Evolutionary conservation across 2,329 filamentous ascomycete genomes (phyloP).

Genomic region (Aspergillus floridensis): DNA sequence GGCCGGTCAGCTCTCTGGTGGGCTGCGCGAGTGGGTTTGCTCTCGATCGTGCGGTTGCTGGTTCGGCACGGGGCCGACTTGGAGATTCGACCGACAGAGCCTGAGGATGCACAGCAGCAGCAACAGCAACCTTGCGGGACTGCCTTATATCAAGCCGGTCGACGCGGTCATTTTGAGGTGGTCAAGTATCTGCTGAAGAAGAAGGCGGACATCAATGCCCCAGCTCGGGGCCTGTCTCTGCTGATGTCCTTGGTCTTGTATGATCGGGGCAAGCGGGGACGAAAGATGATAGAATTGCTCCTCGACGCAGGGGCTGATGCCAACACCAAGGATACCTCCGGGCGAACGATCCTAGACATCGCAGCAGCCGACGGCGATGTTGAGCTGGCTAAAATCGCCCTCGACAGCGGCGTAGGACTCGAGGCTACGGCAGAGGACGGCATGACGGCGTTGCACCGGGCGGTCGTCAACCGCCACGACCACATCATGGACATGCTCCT

Average conservation of each 20-base stretch:
- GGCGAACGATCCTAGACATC: constrained; percentile 22
- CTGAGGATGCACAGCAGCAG: constrained; percentile 3
- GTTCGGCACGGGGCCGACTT: constrained; percentile 18
- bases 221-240: constrained; percentile 19
- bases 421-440: constrained; percentile 18
- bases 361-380: constrained; percentile 18
- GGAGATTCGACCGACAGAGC: constrained; percentile 12
- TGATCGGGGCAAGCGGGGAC: constrained; percentile 18
- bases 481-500: constrained; percentile 26
- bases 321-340: constrained; percentile 19
- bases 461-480: constrained; percentile 23
- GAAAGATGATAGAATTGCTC: constrained; percentile 20
- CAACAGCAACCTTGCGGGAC: constrained; percentile 12
- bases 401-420: constrained; percentile 16
- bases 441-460: constrained; percentile 22
- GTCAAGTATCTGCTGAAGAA: constrained; percentile 28
- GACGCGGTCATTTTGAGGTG: constrained; percentile 22
- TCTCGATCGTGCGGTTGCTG: constrained; percentile 21
- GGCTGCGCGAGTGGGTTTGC: constrained; percentile 23
- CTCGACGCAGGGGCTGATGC: constrained; percentile 25
- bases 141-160: constrained; percentile 24
- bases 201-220: constrained; percentile 22
- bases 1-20: constrained; percentile 23
- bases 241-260: constrained; percentile 19
- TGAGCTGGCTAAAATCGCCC: constrained; percentile 15